These are phyloP conservation scores for Annulohypoxylon truncatum DNA, from an alignment of 2,329 filamentous ascomycete species.

Conservation along the genomic window DNA sequence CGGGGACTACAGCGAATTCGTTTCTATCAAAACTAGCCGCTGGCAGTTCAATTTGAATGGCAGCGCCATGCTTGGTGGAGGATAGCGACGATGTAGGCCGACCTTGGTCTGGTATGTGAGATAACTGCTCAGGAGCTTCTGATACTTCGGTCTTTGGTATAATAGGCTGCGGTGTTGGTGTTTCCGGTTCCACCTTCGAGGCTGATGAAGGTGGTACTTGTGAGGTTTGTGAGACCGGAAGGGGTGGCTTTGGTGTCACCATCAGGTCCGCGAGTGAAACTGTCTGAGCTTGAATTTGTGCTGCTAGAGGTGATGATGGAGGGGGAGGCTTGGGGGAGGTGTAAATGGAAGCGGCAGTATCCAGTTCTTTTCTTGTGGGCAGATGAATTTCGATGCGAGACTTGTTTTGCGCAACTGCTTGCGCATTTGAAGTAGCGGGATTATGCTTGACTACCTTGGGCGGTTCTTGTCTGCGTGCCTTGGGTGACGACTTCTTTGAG, in stretches of 20 bases:
- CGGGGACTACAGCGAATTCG: constrained; percentile 63
- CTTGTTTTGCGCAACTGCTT: constrained; percentile 47
- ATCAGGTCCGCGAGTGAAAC: constrained; percentile 48
- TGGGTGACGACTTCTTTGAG: constrained; percentile 50
- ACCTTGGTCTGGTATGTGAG: constrained; percentile 8
- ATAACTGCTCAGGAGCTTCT: constrained; percentile 14
- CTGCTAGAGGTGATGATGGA: constrained; percentile 19
- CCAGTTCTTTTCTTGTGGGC: constrained; percentile 45
- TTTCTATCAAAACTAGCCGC: constrained; percentile 59
- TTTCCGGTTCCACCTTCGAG: constrained; percentile 22
- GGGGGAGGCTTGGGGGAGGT: constrained; percentile 29
- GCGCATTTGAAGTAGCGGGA: constrained; percentile 50
- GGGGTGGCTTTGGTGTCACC: constrained; percentile 41
- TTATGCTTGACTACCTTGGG: constrained; percentile 57
- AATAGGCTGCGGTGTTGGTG: constrained; percentile 17
- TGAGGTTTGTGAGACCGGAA: constrained; percentile 29
- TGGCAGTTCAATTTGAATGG: constrained; percentile 62
- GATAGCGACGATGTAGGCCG: constrained; percentile 24
- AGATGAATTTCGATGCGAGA: constrained; percentile 47
- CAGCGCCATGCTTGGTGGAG: constrained; percentile 41
- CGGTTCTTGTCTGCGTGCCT: constrained; percentile 46
- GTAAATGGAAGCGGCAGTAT: constrained; percentile 39
- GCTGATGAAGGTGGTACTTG: constrained; percentile 34
- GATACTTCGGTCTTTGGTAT: constrained; percentile 27
- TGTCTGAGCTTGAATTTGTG: constrained; percentile 46